These are phyloP conservation scores for Annulohypoxylon truncatum DNA, from an alignment of 2,329 filamentous ascomycete species.

Conservation along the genomic window DNA sequence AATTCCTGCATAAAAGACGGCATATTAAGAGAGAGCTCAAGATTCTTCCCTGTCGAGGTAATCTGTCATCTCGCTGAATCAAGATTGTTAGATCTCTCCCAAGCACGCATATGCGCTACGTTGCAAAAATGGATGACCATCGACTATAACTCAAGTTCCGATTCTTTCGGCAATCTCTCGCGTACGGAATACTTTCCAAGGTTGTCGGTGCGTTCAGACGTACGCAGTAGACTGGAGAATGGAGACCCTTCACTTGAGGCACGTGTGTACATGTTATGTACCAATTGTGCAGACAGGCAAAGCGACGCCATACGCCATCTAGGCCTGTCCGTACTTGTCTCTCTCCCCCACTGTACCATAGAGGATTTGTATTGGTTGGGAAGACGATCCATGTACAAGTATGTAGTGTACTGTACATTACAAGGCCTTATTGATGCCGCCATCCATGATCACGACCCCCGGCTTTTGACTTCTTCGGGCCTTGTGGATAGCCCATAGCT, in stretches of 20 bases:
- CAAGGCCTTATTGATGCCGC: constrained; percentile 37
- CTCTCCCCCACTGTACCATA: constrained; percentile 35
- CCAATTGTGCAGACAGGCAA: constrained; percentile 19
- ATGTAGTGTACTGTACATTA: constrained; percentile 26
- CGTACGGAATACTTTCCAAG: constrained; percentile 3
- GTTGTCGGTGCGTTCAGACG: background rate
- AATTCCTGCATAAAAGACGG: background rate
- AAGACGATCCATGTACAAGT: constrained; percentile 38
- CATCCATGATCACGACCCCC: constrained; percentile 38
- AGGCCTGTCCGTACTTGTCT: constrained; percentile 27
- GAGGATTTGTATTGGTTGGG: constrained; percentile 35
- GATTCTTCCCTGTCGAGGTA: constrained; percentile 6
- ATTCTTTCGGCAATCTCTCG: constrained; percentile 33
- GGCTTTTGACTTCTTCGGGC: constrained; percentile 35
- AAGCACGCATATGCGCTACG: constrained; percentile 5
- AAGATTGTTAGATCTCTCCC: constrained; percentile 7
- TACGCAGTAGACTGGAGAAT: background rate
- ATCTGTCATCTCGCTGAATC: constrained; percentile 5
- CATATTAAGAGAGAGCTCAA: constrained; percentile 14
- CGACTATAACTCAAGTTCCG: constrained; percentile 10
- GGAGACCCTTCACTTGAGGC: constrained; percentile 2
- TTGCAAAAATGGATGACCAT: constrained; percentile 17
- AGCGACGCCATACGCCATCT: constrained; percentile 9
- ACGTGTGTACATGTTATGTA: constrained; percentile 19
- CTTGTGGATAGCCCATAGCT: constrained; percentile 33